Base-by-base conservation (phyloP, 306 rosid genomes). In the Dicorynia guianensis region DNA sequence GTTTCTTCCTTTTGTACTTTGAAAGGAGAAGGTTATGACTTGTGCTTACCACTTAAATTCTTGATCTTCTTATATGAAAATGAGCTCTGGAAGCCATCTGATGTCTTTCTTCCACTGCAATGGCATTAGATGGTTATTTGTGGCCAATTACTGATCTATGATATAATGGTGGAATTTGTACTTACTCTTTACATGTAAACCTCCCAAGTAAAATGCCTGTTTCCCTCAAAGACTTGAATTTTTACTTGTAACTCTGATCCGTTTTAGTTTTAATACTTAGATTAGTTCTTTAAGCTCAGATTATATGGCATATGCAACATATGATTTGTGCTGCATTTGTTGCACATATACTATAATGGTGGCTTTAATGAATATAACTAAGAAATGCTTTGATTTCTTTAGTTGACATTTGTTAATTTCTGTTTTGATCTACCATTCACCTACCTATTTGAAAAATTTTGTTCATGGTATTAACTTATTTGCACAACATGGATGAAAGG, bases 21-120 rank as follows among this genome's bases (percentile, higher is more conserved):
- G 30, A 25, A n/a, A 33, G 40, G 73, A 62, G 55, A 48, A 14
- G 61, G 56, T 57, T 81, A 76, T 59, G 62, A 55, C 5, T 66
- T 57, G 38, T 74, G 20, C 5, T 17, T 34, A 18, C 81, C 63
- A 48, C 76, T 68, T 47, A 58, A 77, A 81, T 69, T 14, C 72
- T 61, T 53, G 43, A 33, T 75, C 48, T 52, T 46, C 47, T 38
- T 46, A 30, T 48, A 14, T 30, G 55, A 44, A 63, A 33, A 52
- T 67, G 30, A 42, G 11, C 59, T 53, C 74, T 17, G 19, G 36
- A 19, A 67, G 62, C 71, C 33, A 36, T 62, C 60, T 63, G 64
- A 30, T 42, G 76, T 67, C 42, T 6, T 19, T 53, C 11, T 55
- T 43, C 20, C 46, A 6, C 20, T 47, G 8, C 8, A 57, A 40